Base-by-base conservation (phyloP, 306 rosid genomes). In the Canavalia gladiata region DNA sequence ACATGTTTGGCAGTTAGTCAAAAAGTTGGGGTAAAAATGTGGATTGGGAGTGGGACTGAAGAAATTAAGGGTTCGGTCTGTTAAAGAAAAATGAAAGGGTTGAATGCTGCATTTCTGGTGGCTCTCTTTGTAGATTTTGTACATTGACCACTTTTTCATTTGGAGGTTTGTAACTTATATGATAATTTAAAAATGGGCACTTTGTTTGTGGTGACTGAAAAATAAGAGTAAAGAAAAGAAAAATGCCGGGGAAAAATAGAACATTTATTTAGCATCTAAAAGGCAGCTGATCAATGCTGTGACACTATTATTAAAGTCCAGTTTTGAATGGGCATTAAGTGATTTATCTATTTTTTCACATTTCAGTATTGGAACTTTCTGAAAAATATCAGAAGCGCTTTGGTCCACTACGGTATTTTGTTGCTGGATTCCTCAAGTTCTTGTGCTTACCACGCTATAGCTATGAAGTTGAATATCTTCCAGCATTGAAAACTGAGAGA, bases 341-440 rank as follows among this genome's bases (percentile, higher is more conserved):
- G 55, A 58, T 80, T 67, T 62, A 3, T 79, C 43, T 79, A 60
- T 81, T 74, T 72, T 18, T 71, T 67, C 64, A 79, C 67, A 73
- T 75, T 87, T 86, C 92, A 95, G 99, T 95, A 59, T 76, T 95
- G 92, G 99, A 95, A 87, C 94, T 91, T 77, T 95, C 98, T 49
- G 99, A 93, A 76, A 95, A 90, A 86, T 93, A 91, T 87, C 99
- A 95, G 85, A 93, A 90, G 91, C 94, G 93, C 63, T 95, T 90
- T 85, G 99, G 99, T 77, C 99, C 99, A 11, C 86, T 95, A 73
- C 91, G 99, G 67, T 95, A 95, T 86, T 90, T 95, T 85, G 99
- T 95, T 86, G 98, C 99, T 77, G 99, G 99, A 60, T 88, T 95
- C 84, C 90, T 93, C 81, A 95, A 95, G 86, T 95, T 95, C 86